Base-by-base conservation (phyloP, 1,284 basidiomycete species). In the Marasmius oreades region DNA sequence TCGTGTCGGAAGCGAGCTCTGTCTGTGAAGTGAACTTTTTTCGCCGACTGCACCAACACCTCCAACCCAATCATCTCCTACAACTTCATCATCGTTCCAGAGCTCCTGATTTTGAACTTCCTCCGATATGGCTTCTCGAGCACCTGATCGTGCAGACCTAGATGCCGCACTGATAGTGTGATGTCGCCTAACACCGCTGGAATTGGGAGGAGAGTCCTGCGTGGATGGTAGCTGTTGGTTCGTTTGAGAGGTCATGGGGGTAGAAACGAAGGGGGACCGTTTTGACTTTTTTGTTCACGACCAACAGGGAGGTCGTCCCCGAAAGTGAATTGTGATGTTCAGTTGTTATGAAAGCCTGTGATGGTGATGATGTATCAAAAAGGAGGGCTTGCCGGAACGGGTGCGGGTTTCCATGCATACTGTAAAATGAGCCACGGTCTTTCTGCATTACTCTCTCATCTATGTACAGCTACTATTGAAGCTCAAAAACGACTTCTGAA, bases 91-190 rank as follows among this genome's bases (percentile, higher is more conserved):
- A 59, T 90, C 86, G 66, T 83, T 81, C 81, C 84, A 86, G 45
- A 71, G 71, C 56, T 84, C 77, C 58, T 81, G 79, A 52, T 84
- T 80, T 60, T 86, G 80, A 24, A 76, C 70, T 65, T 90, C 88
- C 65, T 90, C 87, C 51, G 84, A 83, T 60, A 88, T 86, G 51
- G 79, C 69, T 42, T 83, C 77, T 64, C 83, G 84, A n/a, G 82
- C 77, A 52, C 72, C 77, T 16, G 80, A 73, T 55, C 88, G 75
- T 44, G 84, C 77, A 6, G 80, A 74, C 62, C 90, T 79, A 52
- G 88, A 90, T 37, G 89, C 77, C 16, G 88, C 82, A 31, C 90
- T 84, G 72, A 92, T 92, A 51, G 90, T 92, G 66, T 92, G 90
- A 67, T 90, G 86, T 47, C 90, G 82, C 63, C 90, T 78, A 24